Evolutionary conservation across 441 rosid species (phyloP), one percentile per base, ranked within the genome.

Genomic region (Populus hybrid): DNA sequence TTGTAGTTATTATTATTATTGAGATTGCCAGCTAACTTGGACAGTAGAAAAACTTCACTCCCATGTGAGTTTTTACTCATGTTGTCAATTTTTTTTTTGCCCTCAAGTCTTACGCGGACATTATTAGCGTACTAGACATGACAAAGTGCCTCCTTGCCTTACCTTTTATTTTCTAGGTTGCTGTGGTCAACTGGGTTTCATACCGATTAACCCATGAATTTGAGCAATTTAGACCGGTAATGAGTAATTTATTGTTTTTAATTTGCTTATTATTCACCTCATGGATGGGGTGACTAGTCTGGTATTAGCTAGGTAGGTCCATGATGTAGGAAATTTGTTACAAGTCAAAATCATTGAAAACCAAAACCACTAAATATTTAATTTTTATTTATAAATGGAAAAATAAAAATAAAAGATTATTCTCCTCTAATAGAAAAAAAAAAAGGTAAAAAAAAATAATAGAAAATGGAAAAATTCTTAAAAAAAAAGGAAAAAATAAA

Each of bases 11-110:
- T 0, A 42, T 42, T 0, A 42, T 4, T 18, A 21, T 34, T 46
- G 82, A 72, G 36, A 34, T 24, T 82, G 85, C 84, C 84, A 85
- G 80, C 86, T 72, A 71, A 69, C 42, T 72, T 76, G 21, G 35
- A 53, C 72, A n/a, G 69, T 32, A n/a, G 19, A 38, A 40, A 76
- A 67, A 19, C 72, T 57, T 61, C 23, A 3, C 24, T 36, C 82
- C 80, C 57, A 14, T 46, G 75, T 79, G 86, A 76, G 78, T 69
- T 46, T 30, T 23, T 69, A 32, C 69, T 75, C 77, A 53, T 75
- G 79, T 10, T 35, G 24, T 24, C 24, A 24, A 24, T 7, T 11
- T 61, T 32, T 61, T 18, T 5, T 19, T 14, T 8, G 67, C 40
- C 53, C 14, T n/a, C 21, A 18, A 42, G 14, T 21, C 3, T 32